Base-by-base conservation (phyloP, 768 basidiomycete species). In the Naganishia onofrii region DNA sequence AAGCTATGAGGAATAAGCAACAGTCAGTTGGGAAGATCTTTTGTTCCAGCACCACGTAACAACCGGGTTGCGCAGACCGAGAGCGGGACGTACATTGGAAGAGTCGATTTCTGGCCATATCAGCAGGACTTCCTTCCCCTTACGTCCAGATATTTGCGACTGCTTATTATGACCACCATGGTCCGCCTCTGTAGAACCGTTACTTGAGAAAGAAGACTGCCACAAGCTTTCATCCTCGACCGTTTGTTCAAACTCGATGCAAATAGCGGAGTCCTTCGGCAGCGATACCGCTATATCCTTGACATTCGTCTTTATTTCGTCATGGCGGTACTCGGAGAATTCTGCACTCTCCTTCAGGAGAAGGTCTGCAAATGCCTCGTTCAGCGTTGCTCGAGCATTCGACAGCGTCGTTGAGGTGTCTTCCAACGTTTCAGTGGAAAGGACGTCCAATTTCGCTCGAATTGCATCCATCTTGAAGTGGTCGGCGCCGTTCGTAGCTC, bases 211-310 rank as follows among this genome's bases (percentile, higher is more conserved):
- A 19, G 60, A 42, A 26, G 38, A 42, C 23, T 44, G 36, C 60
- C 60, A 63, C 12, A 63, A 21, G 13, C 23, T 42, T 6, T 42
- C 23, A 42, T 63, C 60, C 60, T 63, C 60, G n/a, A 44, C 60
- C 26, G 60, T 63, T 29, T 29, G n/a, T 44, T 63, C 38, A 17
- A 63, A 63, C 15, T 63, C 60, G n/a, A 63, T 26, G 60, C 60
- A 63, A 26, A 63, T n/a, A 10, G 60, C 60, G 31, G 3, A 51
- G 13, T 51, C 48, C n/a, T 51, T 51, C 7, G 48, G n/a, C n/a
- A 58, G 34, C 31, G 31, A n/a, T 38, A 34, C 9, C 0, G 21
- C 4, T 0, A 8, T 36, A 34, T 58, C 57, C 21, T 29, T 6
- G 54, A 17, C 3, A 19, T 34, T 21, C 12, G 57, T n/a, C 21